Evolutionary conservation across 768 basidiomycete genomes (phyloP).

Genomic region (Psilocybe tampanensis): DNA sequence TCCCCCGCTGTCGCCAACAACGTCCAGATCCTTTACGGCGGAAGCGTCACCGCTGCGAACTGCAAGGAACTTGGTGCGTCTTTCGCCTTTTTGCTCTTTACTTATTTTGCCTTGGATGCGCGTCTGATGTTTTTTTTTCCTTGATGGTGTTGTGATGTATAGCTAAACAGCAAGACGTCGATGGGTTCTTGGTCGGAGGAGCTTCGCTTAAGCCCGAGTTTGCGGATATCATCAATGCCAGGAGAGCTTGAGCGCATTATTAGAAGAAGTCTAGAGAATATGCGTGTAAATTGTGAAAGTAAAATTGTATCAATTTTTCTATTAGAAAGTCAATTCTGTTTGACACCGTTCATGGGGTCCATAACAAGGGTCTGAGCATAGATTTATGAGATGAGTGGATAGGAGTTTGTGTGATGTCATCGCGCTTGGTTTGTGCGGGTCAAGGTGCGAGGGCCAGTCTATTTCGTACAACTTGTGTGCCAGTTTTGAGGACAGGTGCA

Average conservation of each 20-base stretch:
- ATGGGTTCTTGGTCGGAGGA: constrained; percentile 98
- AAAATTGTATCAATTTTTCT: not conserved
- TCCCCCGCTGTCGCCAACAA: constrained; percentile 68
- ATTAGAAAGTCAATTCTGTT: no score
- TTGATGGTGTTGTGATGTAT: no score
- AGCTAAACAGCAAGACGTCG: constrained; percentile 84
- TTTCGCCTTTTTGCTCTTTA: not conserved
- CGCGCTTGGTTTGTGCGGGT: no score
- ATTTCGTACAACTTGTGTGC: no score
- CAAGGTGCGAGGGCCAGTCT: no score
- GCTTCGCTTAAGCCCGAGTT: constrained; percentile 99
- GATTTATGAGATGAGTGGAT: no score
- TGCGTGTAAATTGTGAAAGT: not conserved
- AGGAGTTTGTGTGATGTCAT: no score
- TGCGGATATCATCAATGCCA: constrained; percentile 85
- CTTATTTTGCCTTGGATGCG: not conserved
- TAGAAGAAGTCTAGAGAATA: not conserved
- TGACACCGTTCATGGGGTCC: no score
- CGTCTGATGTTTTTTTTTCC: constrained; percentile 2
- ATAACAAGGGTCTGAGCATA: no score
- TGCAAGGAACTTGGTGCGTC: constrained; percentile 82
- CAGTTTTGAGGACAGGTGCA: no score
- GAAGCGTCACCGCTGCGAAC: constrained; percentile 90
- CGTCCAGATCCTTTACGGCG: constrained; percentile 94
- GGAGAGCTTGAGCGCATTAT: constrained; percentile 22